Base-by-base conservation (phyloP, 148 eudicot species). In the Rhododendron ovatum region DNA sequence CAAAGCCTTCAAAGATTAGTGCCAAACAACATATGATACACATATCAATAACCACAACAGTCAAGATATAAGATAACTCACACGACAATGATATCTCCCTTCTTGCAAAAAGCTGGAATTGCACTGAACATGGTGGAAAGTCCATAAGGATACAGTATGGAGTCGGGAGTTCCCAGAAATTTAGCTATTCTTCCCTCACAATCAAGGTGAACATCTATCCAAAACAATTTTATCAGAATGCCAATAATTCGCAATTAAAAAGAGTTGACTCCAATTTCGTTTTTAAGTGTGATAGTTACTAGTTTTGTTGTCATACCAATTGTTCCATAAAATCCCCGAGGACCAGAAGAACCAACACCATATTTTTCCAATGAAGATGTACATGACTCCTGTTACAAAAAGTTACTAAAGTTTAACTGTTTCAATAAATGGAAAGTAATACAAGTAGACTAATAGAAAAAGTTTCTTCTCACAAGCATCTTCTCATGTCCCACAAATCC, bases 341-440 rank as follows among this genome's bases (percentile, higher is more conserved):
- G 99, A 90, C 99, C 99, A 89, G 98, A 97, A 80, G 98, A 97
- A 82, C 99, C 98, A 89, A 95, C 98, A 86, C 98, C 99, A 87
- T 97, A 97, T 90, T 95, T 97, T 90, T 95, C 98, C 86, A 95
- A 82, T 24, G 98, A 90, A 86, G 96, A 88, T 79, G 96, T 97
- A 88, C 98, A 95, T 9, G 99, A 92, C 63, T 93, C 94, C 99
- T 97, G 93, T 67, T 84, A 89, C 30, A 81, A 43, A 84, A 84
- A 53, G 78, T 75, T 82, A 39, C 53, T 74, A 57, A 84, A 78
- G 73, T 69, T 53, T 33, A 65, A 75, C 9, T 7, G 43, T 6
- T 41, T 41, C 45, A 13, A 9, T 2, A 14, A 74, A 53, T 5
- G 79, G 14, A 55, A 83, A 28, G 74, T 3, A 61, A 30, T 67